Percentiles rank a stretch among this genome's conserved stretches.
Conservation (phyloP, 2,329 filamentous ascomycete genomes). For the Cercospora berteroae region DNA sequence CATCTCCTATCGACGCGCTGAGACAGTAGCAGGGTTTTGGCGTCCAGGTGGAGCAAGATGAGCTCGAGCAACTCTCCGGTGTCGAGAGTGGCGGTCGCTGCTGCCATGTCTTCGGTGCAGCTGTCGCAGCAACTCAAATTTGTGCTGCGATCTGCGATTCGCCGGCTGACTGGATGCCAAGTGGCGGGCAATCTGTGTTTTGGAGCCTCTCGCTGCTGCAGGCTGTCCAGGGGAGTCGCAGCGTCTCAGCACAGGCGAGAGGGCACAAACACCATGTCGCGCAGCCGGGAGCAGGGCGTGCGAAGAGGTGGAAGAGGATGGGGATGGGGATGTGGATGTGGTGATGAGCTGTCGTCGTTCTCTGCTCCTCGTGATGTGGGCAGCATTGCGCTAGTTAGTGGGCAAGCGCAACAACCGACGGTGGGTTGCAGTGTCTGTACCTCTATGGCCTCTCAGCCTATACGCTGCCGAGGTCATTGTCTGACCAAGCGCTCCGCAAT, state of each 20-base stretch:
- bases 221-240: background rate
- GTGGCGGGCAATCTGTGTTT: background rate
- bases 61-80: constrained; percentile 22
- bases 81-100: constrained; percentile 14
- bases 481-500: constrained; percentile 2
- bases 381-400: background rate
- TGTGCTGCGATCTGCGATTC: background rate
- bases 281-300: background rate
- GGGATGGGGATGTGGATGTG: no score
- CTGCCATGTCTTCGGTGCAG: constrained; percentile 8
- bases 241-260: background rate
- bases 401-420: constrained; percentile 4
- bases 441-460: constrained; percentile 12
- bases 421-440: background rate
- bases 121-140: background rate
- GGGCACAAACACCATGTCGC: background rate
- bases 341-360: background rate
- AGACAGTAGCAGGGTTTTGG: constrained; percentile 20
- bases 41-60: constrained; percentile 24
- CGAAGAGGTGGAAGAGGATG: background rate
- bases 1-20: constrained; percentile 24
- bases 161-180: background rate
- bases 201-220: background rate
- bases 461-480: constrained; percentile 5
- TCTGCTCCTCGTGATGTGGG: constrained; percentile 1